phyloP scores from a whole-genome alignment of 805 yeast genomes.

The Sungouiozyma intestinalis region DNA sequence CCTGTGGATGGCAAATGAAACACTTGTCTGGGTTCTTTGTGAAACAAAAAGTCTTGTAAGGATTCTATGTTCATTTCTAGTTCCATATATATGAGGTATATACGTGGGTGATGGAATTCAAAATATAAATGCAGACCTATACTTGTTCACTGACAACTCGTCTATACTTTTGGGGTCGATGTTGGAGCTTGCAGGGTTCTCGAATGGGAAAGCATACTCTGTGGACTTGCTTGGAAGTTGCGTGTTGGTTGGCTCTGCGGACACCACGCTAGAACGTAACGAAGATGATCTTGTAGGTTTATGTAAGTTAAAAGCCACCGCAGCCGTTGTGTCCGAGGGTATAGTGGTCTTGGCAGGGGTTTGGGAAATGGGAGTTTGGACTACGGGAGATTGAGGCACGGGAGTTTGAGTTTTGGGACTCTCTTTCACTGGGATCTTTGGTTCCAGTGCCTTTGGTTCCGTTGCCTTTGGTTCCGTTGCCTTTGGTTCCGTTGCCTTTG shows the following conservation, averaged over 20 bases:
- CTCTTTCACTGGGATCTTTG: too few species aligned
- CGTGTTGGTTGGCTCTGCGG: constrained; percentile 5
- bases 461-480: not conserved
- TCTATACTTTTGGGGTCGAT: constrained; percentile 9
- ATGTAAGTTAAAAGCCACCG: constrained; percentile 18
- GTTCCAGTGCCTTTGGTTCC: not conserved
- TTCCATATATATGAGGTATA: not conserved
- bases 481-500: not conserved
- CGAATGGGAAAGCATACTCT: constrained; percentile 12
- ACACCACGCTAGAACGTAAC: constrained; percentile 25
- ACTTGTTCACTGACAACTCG: constrained; percentile 15
- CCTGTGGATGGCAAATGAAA: constrained; percentile 65
- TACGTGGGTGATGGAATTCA: constrained; percentile 4
- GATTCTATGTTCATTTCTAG: not conserved
- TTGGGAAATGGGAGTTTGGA: too few species aligned
- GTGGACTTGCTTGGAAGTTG: not conserved
- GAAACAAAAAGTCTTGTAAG: constrained; percentile 48
- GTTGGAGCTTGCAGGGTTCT: constrained; percentile 11
- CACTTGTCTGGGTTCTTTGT: constrained; percentile 69
- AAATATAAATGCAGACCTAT: constrained; percentile 15
- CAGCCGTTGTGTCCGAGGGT: not conserved
- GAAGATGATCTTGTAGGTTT: constrained; percentile 32
- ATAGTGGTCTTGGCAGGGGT: not conserved
- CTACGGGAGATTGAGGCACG: too few species aligned
- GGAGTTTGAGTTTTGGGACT: too few species aligned